These are phyloP conservation scores for Hymenoscyphus linearis DNA, from an alignment of 2,329 filamentous ascomycete genomes.

Conservation along the genomic window DNA sequence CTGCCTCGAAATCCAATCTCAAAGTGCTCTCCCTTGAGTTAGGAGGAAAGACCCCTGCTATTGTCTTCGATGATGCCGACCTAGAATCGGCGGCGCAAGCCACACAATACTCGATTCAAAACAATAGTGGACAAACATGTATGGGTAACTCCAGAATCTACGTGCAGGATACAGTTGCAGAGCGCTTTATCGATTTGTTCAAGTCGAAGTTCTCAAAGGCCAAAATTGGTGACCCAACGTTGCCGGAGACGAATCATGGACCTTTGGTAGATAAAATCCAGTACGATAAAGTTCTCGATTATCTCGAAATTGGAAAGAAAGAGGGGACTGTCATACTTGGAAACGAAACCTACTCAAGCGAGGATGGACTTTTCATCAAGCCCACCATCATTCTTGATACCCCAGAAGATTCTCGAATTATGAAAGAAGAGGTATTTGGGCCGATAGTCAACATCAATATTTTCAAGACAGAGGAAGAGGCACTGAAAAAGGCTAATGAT, in stretches of 20 bases:
- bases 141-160: constrained; percentile 56
- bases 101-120: constrained; percentile 42
- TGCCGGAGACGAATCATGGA: constrained; percentile 61
- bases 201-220: constrained; percentile 52
- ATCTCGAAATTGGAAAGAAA: constrained; percentile 39
- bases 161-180: constrained; percentile 52
- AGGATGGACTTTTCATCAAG: constrained; percentile 53
- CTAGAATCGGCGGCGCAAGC: constrained; percentile 56
- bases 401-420: constrained; percentile 40
- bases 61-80: constrained; percentile 59
- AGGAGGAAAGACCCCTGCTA: constrained; percentile 56
- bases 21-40: constrained; percentile 60
- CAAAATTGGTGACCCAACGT: constrained; percentile 64
- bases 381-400: constrained; percentile 48
- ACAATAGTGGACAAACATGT: constrained; percentile 57
- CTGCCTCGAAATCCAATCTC: constrained; percentile 48
- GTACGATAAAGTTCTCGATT: constrained; percentile 57
- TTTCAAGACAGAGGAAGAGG: constrained; percentile 62
- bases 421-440: constrained; percentile 65
- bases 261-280: constrained; percentile 65
- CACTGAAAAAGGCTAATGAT: constrained; percentile 55
- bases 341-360: constrained; percentile 35
- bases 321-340: constrained; percentile 49
- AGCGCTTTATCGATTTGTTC: constrained; percentile 58
- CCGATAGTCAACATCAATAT: constrained; percentile 63